Evolutionary conservation across 2,329 filamentous ascomycete species (phyloP), one percentile per base, ranked within the genome.

Genomic region (Rhynchosporium graminicola): DNA sequence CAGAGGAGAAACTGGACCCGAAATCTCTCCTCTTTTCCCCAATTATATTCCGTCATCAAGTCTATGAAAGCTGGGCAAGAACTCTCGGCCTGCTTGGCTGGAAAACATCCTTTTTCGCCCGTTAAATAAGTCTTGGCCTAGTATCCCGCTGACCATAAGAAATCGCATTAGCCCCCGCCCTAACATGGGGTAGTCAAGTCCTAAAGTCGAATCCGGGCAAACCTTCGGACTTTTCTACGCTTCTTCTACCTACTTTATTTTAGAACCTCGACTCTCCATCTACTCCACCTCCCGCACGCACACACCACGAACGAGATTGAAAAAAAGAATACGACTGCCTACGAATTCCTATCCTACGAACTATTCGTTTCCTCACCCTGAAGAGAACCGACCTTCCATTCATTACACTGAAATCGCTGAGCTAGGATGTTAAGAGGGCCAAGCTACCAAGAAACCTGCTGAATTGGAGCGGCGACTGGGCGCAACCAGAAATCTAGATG

Each of bases 401-500:
- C 52, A 13, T 60, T 61, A 59, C 47, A 38, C 47, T 12, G 42
- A 42, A 26, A 26, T 9, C 36, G 48, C 48, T 38, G 48, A 15
- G 36, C n/a, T 28, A 20, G 43, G 42, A 45, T 40, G 42, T 28
- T 15, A 59, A 46, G 60, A 29, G 15, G 54, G 46, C 10, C 9
- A 33, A 58, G 26, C 56, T 38, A 63, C 46, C n/a, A 57, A 57
- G 42, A 57, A 31, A 61, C 33, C 29, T 43, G 47, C 31, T 60
- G 45, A 29, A 33, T 61, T 57, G 74, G 74, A 74, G 78, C 77
- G 78, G 78, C 79, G 79, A 79, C 78, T 81, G 79, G 78, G 78
- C 79, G 78, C 77, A 67, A 76, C 72, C 72, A 70, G 67, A 66
- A 20, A 61, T 71, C 75, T 79, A 78, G 76, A 81, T 81, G 79